A percentile compares a stretch with the other conserved stretches of the same genome.
Evolutionary conservation across 805 yeast species (phyloP).

Genomic region (Helenozyma rhizophorensis): DNA sequence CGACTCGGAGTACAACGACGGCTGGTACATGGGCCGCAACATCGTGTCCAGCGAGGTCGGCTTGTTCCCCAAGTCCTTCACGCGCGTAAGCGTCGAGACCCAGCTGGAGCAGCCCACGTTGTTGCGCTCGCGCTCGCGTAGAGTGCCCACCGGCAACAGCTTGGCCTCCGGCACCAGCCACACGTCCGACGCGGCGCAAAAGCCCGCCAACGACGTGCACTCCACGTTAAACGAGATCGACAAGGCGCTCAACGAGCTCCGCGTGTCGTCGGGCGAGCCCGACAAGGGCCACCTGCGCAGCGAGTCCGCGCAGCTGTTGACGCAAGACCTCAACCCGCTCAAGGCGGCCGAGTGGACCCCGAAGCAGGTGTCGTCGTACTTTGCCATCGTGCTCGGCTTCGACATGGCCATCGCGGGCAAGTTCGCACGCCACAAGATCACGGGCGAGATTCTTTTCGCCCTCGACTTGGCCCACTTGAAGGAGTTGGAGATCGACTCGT

Average conservation of each 20-base stretch:
- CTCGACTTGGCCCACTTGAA: slow-evolving; percentile 81
- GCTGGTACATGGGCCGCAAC: slow-evolving; percentile 94
- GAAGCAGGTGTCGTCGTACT: slow-evolving; percentile 75
- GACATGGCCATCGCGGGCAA: slow-evolving; percentile 71
- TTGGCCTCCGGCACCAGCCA: slow-evolving; percentile 6
- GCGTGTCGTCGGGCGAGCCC: slow-evolving; percentile 17
- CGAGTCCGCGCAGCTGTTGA: slow-evolving; percentile 8
- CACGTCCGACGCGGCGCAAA: slow-evolving; percentile 4
- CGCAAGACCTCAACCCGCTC: slow-evolving; percentile 39
- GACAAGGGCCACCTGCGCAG: slow-evolving; percentile 5
- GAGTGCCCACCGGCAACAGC: slow-evolving; percentile 21
- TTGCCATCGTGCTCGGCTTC: slow-evolving; percentile 63
- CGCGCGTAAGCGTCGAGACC: slow-evolving; percentile 41
- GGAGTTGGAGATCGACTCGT: slow-evolving; percentile 86
- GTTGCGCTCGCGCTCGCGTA: slow-evolving; percentile 52
- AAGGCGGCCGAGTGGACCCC: slow-evolving; percentile 74
- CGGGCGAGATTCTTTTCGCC: slow-evolving; percentile 81
- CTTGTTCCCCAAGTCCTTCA: slow-evolving; percentile 85
- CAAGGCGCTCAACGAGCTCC: slow-evolving; percentile 63
- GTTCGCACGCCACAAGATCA: slow-evolving; percentile 82
- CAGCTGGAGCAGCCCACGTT: slow-evolving; percentile 20
- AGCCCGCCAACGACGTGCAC: slow-evolving; percentile 4
- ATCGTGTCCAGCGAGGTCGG: slow-evolving; percentile 72
- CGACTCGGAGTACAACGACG: slow-evolving; percentile 90
- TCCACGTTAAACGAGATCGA: slow-evolving; percentile 67